Conservation (phyloP, 108 stramenopile species). For the Fistulifera pelliculosa region DNA sequence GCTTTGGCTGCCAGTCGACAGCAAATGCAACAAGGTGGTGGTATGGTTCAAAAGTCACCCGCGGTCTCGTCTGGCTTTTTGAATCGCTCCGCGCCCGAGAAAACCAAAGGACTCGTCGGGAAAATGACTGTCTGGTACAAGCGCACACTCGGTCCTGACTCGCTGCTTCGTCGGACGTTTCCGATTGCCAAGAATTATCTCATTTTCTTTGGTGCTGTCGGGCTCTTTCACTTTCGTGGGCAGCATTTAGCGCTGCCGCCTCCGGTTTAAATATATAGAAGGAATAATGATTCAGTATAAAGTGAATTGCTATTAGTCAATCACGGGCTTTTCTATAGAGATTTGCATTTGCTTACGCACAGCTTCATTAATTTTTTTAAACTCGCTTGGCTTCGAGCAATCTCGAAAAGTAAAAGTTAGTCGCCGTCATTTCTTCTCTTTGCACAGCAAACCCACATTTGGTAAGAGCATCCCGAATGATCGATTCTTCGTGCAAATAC, state of each 20-base stretch:
- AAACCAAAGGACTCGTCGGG: constrained; percentile 18
- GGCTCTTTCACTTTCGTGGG: constrained; percentile 62
- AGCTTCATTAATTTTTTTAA: constrained; percentile 1
- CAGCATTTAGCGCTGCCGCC: constrained; percentile 70
- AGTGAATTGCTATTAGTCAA: too few species aligned
- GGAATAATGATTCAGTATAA: too few species aligned
- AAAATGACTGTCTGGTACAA: constrained; percentile 48
- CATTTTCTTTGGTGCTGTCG: constrained; percentile 59
- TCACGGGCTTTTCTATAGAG: too few species aligned
- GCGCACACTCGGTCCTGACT: constrained; percentile 49
- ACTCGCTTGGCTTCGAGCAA: constrained; percentile 86
- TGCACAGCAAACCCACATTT: constrained; percentile 83
- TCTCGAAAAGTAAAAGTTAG: constrained; percentile 95
- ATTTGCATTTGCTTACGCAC: background rate
- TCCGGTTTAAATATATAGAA: constrained; percentile 41
- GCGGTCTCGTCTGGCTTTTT: constrained; percentile 74
- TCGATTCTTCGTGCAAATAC: constrained; percentile 88
- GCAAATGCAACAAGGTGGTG: constrained; percentile 15
- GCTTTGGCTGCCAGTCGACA: constrained; percentile 34
- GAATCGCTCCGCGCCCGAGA: constrained; percentile 28
- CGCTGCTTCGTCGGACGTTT: constrained; percentile 50
- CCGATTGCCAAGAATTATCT: constrained; percentile 65
- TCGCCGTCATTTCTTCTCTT: constrained; percentile 90
- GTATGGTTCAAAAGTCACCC: constrained; percentile 17
- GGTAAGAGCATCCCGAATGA: constrained; percentile 69